Evolutionary conservation across 1,139 yeast genomes (phyloP), one percentile per base, ranked within the genome.

Genomic region (Nakaseomyces delphensis): DNA sequence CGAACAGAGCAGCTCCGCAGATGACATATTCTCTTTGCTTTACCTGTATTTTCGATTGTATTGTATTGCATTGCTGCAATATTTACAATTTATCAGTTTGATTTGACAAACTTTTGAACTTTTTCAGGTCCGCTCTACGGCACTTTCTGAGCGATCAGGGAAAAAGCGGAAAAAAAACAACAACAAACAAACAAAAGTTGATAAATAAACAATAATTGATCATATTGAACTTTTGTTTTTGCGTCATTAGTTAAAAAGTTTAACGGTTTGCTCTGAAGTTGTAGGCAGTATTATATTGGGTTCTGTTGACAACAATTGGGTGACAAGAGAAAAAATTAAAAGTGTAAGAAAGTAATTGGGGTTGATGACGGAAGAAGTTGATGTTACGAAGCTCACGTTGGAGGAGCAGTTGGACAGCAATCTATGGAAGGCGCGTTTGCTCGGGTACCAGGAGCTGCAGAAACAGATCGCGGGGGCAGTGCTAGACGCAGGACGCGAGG

Each of bases 381-480:
- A 85, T 56, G 80, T 68, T 54, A 69, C 80, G 31, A 57, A 70
- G 9, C 66, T 87, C 43, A 79, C 94, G 1, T 60, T 86, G 27
- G 77, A 74, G 15, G 86, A 83, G 43, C 68, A 86, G 40, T 65
- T 84, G 39, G 66, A 61, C 10, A 93, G 84, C 62, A 80, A 79
- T 57, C 77, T 70, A 48, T 93, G 98, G 98, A 89, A 87, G 63
- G 96, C 79, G 11, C 77, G 99, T 46, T 69, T 76, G 43, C 75
- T 69, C 13, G 96, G 93, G 0, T 91, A 89, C 59, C 83, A 79
- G 44, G 91, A 84, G 52, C 60, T 81, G 48, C 65, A 70, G 24
- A 66, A 65, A 41, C 63, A 59, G 40, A 83, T 85, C 55, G 70
- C 74, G 40, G 64, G 62, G 31, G 73, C 85, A 3, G 69, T 76